phyloP scores from a whole-genome alignment of 768 basidiomycete species.

The Botryobasidium botryosum region DNA sequence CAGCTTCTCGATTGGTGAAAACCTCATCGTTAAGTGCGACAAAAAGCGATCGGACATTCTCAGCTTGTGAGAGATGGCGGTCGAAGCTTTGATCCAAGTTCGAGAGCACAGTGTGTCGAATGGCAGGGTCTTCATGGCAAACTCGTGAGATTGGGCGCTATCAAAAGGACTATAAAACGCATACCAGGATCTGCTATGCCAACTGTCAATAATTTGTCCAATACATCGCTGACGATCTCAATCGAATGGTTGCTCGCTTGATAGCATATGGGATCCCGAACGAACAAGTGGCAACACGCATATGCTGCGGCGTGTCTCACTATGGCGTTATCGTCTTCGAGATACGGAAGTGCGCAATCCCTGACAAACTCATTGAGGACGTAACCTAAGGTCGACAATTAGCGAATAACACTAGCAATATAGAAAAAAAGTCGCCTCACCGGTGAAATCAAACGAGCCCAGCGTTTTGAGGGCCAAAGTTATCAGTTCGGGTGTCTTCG shows the following conservation, averaged over 20 bases:
- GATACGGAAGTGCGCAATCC: conserved; percentile 74
- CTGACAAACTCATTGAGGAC: conserved; percentile 92
- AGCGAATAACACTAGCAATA: conserved; percentile 3
- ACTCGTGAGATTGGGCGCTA: conserved; percentile 9
- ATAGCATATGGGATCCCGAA: conserved; percentile 88
- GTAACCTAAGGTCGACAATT: conserved; percentile 39
- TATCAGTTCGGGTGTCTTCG: conserved; percentile 24
- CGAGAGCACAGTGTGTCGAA: conserved; percentile 72
- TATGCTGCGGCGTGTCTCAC: conserved; percentile 79
- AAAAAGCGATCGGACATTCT: conserved; percentile 94
- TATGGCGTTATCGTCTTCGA: conserved; percentile 81
- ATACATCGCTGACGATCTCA: conserved; percentile 93
- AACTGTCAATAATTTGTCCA: conserved; percentile 88
- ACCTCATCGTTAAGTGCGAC: conserved; percentile 95
- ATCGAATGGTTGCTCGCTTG: conserved; percentile 93
- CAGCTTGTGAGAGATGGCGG: conserved; percentile 91
- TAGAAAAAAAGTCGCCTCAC: conserved; percentile 22
- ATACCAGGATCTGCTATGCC: conserved; percentile 91
- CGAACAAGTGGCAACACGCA: conserved; percentile 83
- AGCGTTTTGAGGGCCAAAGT: conserved; percentile 75
- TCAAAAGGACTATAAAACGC: conserved; percentile 6
- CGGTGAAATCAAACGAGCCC: conserved; percentile 87
- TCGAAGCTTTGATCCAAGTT: conserved; percentile 89
- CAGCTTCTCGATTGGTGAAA: conserved; percentile 84
- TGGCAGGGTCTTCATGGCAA: conserved; percentile 42